These are phyloP conservation scores for Curvularia eragrostidis DNA, from an alignment of 2,329 filamentous ascomycete species.

Conservation along the genomic window DNA sequence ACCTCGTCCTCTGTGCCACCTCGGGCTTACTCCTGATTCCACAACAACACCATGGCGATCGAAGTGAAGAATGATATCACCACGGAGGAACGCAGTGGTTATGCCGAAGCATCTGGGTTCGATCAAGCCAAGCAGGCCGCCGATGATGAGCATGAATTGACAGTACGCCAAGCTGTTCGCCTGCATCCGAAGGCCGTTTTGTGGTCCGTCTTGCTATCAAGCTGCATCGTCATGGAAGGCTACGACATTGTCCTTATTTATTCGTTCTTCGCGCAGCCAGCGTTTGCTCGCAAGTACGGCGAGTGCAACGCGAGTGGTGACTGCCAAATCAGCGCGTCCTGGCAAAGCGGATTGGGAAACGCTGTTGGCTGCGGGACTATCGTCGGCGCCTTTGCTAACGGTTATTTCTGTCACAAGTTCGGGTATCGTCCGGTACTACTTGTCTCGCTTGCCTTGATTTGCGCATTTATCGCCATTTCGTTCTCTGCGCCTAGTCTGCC, in stretches of 20 bases:
- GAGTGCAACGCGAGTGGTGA: constrained; percentile 34
- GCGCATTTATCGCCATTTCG: constrained; percentile 28
- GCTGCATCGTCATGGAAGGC: constrained; percentile 86
- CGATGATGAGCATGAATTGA: constrained; percentile 39
- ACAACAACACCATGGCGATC: no score
- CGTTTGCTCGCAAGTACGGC: constrained; percentile 52
- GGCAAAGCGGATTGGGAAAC: constrained; percentile 53
- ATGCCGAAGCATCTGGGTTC: no score
- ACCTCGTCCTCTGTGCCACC: no score
- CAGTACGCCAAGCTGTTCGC: constrained; percentile 71
- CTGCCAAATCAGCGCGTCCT: constrained; percentile 50
- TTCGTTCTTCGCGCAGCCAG: constrained; percentile 67
- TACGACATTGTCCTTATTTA: constrained; percentile 81
- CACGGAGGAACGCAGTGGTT: constrained; percentile 9
- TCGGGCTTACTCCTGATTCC: no score
- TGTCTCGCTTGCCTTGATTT: constrained; percentile 20
- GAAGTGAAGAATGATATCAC: neutral
- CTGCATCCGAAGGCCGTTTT: constrained; percentile 82
- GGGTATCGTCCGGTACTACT: constrained; percentile 39
- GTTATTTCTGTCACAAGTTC: constrained; percentile 46
- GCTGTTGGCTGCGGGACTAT: constrained; percentile 51
- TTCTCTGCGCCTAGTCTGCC: constrained; percentile 31
- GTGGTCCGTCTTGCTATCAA: constrained; percentile 83
- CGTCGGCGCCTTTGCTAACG: constrained; percentile 50
- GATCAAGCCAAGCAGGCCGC: constrained; percentile 17